Conservation (phyloP, 192 early-diverging fungal genomes). For the Coemansia guatemalensis region DNA sequence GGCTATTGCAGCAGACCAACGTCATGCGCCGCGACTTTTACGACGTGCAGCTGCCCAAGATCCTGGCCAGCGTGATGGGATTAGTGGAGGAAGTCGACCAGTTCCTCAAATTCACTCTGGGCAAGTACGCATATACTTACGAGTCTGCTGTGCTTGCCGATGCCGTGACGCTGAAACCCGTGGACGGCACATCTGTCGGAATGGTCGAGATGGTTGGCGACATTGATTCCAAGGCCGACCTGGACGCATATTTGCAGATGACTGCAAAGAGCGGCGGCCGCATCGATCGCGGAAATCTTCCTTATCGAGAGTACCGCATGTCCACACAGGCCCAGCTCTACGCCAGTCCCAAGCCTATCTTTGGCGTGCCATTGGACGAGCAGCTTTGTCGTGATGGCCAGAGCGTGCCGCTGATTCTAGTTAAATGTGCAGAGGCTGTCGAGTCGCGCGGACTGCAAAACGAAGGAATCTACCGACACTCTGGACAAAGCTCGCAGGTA, state of each 20-base stretch:
- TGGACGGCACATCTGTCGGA: constrained; percentile 28
- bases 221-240: constrained; percentile 62
- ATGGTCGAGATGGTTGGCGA: constrained; percentile 58
- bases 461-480: constrained; percentile 89
- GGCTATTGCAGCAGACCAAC: constrained; percentile 76
- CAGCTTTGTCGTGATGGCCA: constrained; percentile 70
- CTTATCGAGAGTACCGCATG: constrained; percentile 46
- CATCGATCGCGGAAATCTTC: constrained; percentile 42
- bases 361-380: constrained; percentile 74
- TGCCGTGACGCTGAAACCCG: constrained; percentile 64
- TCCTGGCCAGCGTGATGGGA: constrained; percentile 77
- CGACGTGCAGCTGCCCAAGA: constrained; percentile 75
- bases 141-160: constrained; percentile 76
- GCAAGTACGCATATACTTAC: constrained; percentile 76
- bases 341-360: constrained; percentile 72
- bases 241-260: constrained; percentile 50
- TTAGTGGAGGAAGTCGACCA: constrained; percentile 83
- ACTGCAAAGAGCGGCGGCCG: constrained; percentile 31
- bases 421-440: constrained; percentile 77
- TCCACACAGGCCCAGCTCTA: constrained; percentile 57
- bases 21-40: constrained; percentile 73
- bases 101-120: constrained; percentile 74
- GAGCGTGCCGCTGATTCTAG: constrained; percentile 75
- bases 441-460: constrained; percentile 74
- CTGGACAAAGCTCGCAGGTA: constrained; percentile 76